Base-by-base conservation (phyloP, 2,329 filamentous ascomycete species). In the Cercospora sp. region DNA sequence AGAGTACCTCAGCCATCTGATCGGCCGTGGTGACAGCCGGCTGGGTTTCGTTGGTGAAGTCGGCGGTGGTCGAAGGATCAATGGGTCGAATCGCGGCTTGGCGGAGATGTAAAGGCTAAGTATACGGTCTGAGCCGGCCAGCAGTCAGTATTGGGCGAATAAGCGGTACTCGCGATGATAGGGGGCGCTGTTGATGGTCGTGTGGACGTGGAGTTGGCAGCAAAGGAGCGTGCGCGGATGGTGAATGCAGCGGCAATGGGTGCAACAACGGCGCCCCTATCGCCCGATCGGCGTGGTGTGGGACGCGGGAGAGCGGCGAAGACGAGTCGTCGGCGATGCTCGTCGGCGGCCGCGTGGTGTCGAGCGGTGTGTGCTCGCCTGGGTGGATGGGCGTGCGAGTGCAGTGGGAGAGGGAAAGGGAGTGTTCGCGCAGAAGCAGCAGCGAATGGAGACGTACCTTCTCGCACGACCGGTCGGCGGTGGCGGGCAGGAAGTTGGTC, bases 1-100 rank as follows among this genome's bases (percentile, higher is more conserved):
- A 78, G 72, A 85, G 82, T 82, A 81, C 79, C 72, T 81, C 79
- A 74, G 79, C 79, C 79, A 81, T 81, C 68, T 72, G 74, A 66
- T 74, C 72, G 67, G 71, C 67, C 72, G 72, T 71, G 61, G 61
- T 72, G 66, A 65, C 55, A 65, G 65, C 62, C 58, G 70, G 63
- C 45, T 63, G 45, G 51, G 65, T 63, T 37, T 37, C 24, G 49
- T 58, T 16, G 30, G 26, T 57, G 55, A 26, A 9, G 28, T 43
- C 10, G 40, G 53, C 64, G 55, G 62, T 65, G 61, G 51, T 66
- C 64, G 64, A 65, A 61, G 71, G 62, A 69, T 60, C 57, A 69
- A 69, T 67, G 69, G 69, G 24, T 67, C 60, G 65, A 66, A 55
- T 37, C 45, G 60, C 67, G 68, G 68, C 68, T 71, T 71, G 71